Evolutionary conservation across 495 filamentous ascomycete genomes (phyloP).

Genomic region (Neurospora africana): DNA sequence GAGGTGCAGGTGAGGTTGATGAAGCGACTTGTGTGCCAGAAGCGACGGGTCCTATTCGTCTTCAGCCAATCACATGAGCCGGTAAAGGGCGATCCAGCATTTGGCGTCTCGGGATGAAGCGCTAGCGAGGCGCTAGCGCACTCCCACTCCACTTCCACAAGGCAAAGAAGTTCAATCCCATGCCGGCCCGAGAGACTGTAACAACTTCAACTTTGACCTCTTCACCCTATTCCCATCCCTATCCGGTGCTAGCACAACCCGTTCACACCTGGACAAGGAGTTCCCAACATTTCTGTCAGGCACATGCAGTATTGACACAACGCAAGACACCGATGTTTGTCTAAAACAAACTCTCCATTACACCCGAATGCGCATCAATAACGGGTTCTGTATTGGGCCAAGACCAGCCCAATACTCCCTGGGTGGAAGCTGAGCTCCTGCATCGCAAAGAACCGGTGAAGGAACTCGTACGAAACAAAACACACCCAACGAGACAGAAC

Average conservation of each 20-base stretch:
- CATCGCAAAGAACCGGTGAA: neutral
- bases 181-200: neutral
- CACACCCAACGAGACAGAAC: neutral
- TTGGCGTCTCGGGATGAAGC: constrained; percentile 28
- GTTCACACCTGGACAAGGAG: neutral
- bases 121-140: constrained; percentile 20
- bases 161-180: neutral
- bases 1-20: constrained; percentile 20
- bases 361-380: neutral
- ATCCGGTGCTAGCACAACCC: neutral
- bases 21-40: constrained; percentile 24
- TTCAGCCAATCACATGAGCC: constrained; percentile 14
- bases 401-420: neutral
- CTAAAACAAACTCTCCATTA: neutral
- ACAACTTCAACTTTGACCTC: neutral
- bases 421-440: neutral
- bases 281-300: neutral
- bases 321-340: neutral
- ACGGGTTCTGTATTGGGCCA: neutral
- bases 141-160: neutral
- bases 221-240: neutral
- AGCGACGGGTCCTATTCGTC: constrained; percentile 7
- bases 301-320: neutral
- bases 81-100: constrained; percentile 18
- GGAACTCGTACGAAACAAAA: neutral